Evolutionary conservation across 1,284 basidiomycete species (phyloP).

Genomic region (Xanthoconium separans): DNA sequence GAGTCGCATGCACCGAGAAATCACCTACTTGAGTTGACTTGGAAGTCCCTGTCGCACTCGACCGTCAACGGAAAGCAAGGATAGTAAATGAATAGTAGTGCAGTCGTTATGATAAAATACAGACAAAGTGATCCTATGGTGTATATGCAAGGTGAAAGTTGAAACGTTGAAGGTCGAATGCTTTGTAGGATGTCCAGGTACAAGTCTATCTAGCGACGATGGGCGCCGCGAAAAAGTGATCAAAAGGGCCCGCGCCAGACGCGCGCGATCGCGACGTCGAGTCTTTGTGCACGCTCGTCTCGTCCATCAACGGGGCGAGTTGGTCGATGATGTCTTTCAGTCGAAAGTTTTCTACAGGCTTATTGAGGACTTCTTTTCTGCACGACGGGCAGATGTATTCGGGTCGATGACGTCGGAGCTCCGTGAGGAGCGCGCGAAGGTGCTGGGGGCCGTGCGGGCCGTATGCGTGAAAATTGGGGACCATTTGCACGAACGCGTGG

Average conservation of each 20-base stretch:
- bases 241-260: constrained; percentile 44
- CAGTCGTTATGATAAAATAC: too few relatives aligned
- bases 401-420: constrained; percentile 37
- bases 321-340: constrained; percentile 55
- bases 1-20: too few relatives aligned
- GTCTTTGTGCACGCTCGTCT: constrained; percentile 40
- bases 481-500: constrained; percentile 24
- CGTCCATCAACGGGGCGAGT: constrained; percentile 46
- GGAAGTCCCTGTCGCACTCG: too few relatives aligned
- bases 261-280: constrained; percentile 12
- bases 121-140: too few relatives aligned
- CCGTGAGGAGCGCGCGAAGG: constrained; percentile 17
- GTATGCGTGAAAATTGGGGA: constrained; percentile 27
- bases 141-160: too few relatives aligned
- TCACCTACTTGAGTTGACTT: too few relatives aligned
- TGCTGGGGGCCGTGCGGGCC: constrained; percentile 23
- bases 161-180: too few relatives aligned
- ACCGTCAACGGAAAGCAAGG: too few relatives aligned
- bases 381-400: constrained; percentile 68
- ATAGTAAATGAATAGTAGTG: too few relatives aligned
- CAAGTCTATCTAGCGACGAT: constrained; percentile 3
- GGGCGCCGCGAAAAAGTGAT: constrained; percentile 46
- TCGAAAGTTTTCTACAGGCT: constrained; percentile 58
- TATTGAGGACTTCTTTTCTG: constrained; percentile 44
- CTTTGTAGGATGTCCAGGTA: neutral